Evolutionary conservation across 179 eudicot genomes (phyloP).

Genomic region (Silene coronaria): DNA sequence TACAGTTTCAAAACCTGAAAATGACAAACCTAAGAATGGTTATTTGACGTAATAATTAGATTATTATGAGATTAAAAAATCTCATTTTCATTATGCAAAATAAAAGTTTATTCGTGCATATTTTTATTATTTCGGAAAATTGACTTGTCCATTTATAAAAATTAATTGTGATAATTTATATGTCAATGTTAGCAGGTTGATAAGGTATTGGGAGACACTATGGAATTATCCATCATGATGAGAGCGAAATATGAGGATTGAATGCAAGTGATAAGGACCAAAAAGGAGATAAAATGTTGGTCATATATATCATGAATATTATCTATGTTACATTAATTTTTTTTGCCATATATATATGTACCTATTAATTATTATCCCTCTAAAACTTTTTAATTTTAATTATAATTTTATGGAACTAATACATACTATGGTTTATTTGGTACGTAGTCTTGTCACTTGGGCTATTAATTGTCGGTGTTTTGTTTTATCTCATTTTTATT

Average conservation of each 20-base stretch:
- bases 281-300: not conserved
- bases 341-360: slow-evolving; percentile 29
- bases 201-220: not conserved
- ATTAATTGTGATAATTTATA: not conserved
- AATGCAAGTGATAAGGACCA: not conserved
- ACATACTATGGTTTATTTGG: slow-evolving; percentile 13
- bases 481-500: not conserved
- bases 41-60: too few relatives aligned
- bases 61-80: too few relatives aligned
- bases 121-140: too few relatives aligned
- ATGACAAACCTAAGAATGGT: too few relatives aligned
- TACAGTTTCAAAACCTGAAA: too few relatives aligned
- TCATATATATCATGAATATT: slow-evolving; percentile 15
- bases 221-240: slow-evolving; percentile 12
- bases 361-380: slow-evolving; percentile 14
- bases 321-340: slow-evolving; percentile 19
- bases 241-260: slow-evolving; percentile 8
- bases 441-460: slow-evolving; percentile 21
- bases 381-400: slow-evolving; percentile 21
- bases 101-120: too few relatives aligned
- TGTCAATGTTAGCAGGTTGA: slow-evolving; percentile 16
- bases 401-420: slow-evolving; percentile 24
- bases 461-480: not conserved
- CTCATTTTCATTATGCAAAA: too few relatives aligned
- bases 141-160: not conserved